Evolutionary conservation across 2,329 filamentous ascomycete species (phyloP), one percentile per base, ranked within the genome.

Genomic region (Graphilbum fragrans): DNA sequence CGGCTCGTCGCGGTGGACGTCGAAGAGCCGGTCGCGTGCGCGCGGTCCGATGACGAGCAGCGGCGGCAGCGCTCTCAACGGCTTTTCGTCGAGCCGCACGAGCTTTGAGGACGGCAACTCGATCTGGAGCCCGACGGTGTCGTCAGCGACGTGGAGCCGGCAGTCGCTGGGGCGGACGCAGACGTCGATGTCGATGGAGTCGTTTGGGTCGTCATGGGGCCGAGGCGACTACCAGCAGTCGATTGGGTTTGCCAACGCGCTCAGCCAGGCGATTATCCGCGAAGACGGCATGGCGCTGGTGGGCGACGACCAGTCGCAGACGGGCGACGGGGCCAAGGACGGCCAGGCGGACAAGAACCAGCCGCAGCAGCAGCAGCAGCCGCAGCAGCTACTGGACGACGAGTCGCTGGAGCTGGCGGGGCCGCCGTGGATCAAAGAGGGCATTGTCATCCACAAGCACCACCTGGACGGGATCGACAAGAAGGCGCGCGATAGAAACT

Each of bases 341-440:
- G 66, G 70, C 48, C 80, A 81, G 51, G 77, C 80, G 23, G 74
- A 77, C 14, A 35, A 36, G 35, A 4, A 16, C 4, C 35, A 36
- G 35, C 12, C 5, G 14, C 22, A 17, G 12, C 12, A n/a, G 23
- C 27, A 16, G 21, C 35, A 27, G 32, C n/a, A 11, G 35, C 22
- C 22, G 9, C 20, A 31, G 20, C 20, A 17, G 5, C 65, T 95
- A 10, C 74, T 96, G 0, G 90, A 95, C 53, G 92, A 96, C 53
- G 92, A 98, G 54, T 86, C 82, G 0, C 72, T 98, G 12, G 88
- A 94, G 55, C 77, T 98, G 32, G 79, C 83, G 11, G 92, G 92
- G 20, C 86, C 92, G n/a, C 92, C 92, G 0, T 98, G 92, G 92
- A 82, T 93, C 22, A 98, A 98, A 62, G 92, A 98, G 61, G 92